phyloP scores from a whole-genome alignment of 352 stramenopile species.

The Globisporangium splendens region DNA sequence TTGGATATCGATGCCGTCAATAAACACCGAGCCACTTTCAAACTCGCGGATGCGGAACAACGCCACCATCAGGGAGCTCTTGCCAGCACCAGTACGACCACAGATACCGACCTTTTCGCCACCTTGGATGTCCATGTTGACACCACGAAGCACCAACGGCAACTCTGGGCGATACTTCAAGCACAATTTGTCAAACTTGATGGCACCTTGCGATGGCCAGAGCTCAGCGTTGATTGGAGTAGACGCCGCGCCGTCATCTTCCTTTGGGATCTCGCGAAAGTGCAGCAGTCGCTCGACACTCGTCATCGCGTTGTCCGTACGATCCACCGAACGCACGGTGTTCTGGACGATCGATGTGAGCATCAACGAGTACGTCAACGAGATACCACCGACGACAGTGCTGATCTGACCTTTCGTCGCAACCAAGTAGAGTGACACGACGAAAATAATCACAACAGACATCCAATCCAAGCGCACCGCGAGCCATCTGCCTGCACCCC shows the following conservation, averaged over 20 bases:
- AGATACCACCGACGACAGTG: conserved; percentile 12
- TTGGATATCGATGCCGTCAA: conserved; percentile 75
- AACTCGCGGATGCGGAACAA: conserved; percentile 25
- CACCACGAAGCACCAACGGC: conserved; percentile 13
- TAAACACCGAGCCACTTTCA: conserved; percentile 62
- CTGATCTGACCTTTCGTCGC: conserved; percentile 22
- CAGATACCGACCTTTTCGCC: conserved; percentile 38
- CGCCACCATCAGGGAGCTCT: conserved; percentile 24
- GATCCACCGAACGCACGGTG: too few species aligned
- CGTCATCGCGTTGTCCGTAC: too few species aligned
- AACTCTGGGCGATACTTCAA: conserved; percentile 36
- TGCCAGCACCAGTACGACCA: conserved; percentile 23
- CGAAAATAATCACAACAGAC: conserved; percentile 82
- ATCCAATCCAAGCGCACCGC: conserved; percentile 87
- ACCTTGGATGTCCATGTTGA: conserved; percentile 21
- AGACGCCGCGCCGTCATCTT: not conserved
- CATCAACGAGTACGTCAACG: conserved; percentile 33
- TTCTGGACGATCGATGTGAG: conserved; percentile 6
- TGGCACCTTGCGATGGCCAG: conserved; percentile 11
- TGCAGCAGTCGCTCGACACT: too few species aligned
- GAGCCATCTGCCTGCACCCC: conserved; percentile 83
- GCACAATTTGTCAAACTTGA: conserved; percentile 30
- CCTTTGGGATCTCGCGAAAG: not conserved
- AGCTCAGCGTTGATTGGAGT: not conserved
- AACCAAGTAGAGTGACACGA: conserved; percentile 86